Conservation (phyloP, 805 yeast species). For the Yamadazyma scolyti region DNA sequence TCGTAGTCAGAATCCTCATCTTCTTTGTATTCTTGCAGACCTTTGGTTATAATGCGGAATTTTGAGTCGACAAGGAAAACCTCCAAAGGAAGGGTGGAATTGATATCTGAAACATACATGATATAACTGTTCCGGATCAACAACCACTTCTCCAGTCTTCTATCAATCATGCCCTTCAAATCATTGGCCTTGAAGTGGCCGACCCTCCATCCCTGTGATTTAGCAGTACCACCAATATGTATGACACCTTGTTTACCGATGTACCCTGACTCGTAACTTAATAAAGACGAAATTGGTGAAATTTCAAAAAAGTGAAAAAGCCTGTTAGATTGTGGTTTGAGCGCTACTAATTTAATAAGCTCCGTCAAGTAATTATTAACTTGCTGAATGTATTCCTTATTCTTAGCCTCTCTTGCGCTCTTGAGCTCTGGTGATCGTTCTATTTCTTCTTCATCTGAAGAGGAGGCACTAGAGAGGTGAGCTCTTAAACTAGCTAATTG, state of each 20-base stretch:
- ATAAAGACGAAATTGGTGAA: conserved; percentile 79
- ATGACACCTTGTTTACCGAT: conserved; percentile 89
- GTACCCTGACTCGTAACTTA: conserved; percentile 77
- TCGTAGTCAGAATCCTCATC: conserved; percentile 45
- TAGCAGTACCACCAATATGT: conserved; percentile 76
- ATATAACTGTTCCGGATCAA: conserved; percentile 80
- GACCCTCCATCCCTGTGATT: conserved; percentile 93
- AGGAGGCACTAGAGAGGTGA: conserved; percentile 23
- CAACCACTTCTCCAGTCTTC: conserved; percentile 93
- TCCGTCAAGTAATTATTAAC: conserved; percentile 68
- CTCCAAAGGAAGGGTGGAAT: conserved; percentile 84
- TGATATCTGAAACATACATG: conserved; percentile 79
- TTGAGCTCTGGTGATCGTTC: conserved; percentile 28
- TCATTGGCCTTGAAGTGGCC: conserved; percentile 81
- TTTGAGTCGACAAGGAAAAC: conserved; percentile 82
- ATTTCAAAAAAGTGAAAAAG: conserved; percentile 85
- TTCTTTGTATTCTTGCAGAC: conserved; percentile 23
- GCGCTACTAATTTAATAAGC: conserved; percentile 54
- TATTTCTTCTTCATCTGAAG: conserved; percentile 10
- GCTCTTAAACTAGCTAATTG: conserved; percentile 27
- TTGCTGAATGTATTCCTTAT: conserved; percentile 38
- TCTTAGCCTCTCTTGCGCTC: conserved; percentile 20
- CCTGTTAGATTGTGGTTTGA: conserved; percentile 78
- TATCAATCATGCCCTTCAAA: conserved; percentile 77
- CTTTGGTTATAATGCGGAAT: conserved; percentile 56